Evolutionary conservation across 495 filamentous ascomycete species (phyloP).

Genomic region (Aspergillus carlsbadensis): DNA sequence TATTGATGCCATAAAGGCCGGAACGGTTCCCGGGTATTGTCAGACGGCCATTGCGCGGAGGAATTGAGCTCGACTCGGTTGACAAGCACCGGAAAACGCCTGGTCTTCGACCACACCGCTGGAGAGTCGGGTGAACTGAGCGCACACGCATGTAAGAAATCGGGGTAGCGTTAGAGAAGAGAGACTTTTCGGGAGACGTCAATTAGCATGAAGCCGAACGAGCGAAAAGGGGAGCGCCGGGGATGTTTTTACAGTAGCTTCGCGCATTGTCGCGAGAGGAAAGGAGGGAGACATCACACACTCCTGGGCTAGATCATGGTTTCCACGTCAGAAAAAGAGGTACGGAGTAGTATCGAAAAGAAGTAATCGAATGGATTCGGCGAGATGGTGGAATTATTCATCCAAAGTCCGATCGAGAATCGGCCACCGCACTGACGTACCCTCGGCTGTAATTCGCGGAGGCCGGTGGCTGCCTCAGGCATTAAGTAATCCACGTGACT

Average conservation of each 20-base stretch:
- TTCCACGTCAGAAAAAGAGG: neutral
- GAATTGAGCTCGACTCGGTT: constrained; percentile 18
- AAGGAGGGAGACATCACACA: constrained; percentile 28
- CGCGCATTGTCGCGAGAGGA: constrained; percentile 31
- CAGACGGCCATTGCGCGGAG: constrained; percentile 21
- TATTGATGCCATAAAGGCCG: constrained; percentile 15
- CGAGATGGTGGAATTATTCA: constrained; percentile 11
- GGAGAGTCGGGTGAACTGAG: constrained; percentile 16
- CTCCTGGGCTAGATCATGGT: constrained; percentile 26
- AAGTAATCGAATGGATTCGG: neutral
- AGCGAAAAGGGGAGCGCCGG: neutral
- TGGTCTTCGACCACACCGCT: constrained; percentile 18
- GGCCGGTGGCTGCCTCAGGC: neutral
- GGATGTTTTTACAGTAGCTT: constrained; percentile 31
- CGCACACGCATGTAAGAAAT: constrained; percentile 28
- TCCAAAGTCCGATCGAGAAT: constrained; percentile 3
- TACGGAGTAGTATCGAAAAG: constrained; percentile 16
- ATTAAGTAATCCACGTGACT: too few relatives aligned
- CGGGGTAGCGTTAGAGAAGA: constrained; percentile 24
- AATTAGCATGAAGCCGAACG: constrained; percentile 20
- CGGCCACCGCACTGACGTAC: constrained; percentile 23
- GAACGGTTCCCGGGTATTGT: constrained; percentile 11
- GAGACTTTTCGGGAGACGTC: constrained; percentile 13
- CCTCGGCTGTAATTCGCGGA: constrained; percentile 19
- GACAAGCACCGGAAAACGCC: constrained; percentile 31